These are phyloP conservation scores for Scedosporium aurantiacum DNA, from an alignment of 2,329 filamentous ascomycete species.

Conservation along the genomic window DNA sequence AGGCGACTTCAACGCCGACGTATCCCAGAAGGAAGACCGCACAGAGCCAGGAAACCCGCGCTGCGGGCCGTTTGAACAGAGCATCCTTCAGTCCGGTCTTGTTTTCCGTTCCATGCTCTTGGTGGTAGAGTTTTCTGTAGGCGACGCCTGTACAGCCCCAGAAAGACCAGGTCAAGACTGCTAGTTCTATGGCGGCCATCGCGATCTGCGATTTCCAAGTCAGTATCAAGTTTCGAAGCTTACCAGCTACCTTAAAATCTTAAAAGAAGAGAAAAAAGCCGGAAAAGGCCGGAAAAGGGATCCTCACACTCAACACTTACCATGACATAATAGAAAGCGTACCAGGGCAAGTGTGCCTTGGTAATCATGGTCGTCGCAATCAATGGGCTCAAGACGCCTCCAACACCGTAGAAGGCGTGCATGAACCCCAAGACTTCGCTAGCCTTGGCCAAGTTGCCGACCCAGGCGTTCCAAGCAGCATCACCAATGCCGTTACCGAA, in stretches of 20 bases:
- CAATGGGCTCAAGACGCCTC: conserved; percentile 57
- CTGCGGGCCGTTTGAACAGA: conserved; percentile 2
- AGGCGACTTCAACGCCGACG: conserved; percentile 64
- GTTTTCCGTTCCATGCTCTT: not conserved
- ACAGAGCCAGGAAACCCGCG: conserved; percentile 49
- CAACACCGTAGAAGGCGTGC: conserved; percentile 61
- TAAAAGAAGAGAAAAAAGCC: not conserved
- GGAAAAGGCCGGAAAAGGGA: not conserved
- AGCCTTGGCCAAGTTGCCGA: conserved; percentile 59
- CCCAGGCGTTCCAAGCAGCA: conserved; percentile 47
- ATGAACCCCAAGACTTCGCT: conserved; percentile 66
- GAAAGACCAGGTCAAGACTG: conserved; percentile 43
- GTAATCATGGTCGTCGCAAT: conserved; percentile 65
- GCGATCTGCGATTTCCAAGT: conserved; percentile 30
- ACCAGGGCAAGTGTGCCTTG: conserved; percentile 52
- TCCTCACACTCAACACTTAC: not conserved
- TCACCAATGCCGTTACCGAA: conserved; percentile 62
- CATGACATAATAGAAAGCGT: conserved; percentile 59
- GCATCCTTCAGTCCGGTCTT: not conserved
- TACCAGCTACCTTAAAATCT: no score
- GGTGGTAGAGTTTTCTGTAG: conserved; percentile 33
- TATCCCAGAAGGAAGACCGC: conserved; percentile 68
- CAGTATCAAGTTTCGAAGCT: not conserved
- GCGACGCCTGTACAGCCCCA: conserved; percentile 48
- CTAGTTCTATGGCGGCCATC: conserved; percentile 43